Base-by-base conservation (phyloP, 805 yeast genomes). In the Teunomyces pallodes region DNA sequence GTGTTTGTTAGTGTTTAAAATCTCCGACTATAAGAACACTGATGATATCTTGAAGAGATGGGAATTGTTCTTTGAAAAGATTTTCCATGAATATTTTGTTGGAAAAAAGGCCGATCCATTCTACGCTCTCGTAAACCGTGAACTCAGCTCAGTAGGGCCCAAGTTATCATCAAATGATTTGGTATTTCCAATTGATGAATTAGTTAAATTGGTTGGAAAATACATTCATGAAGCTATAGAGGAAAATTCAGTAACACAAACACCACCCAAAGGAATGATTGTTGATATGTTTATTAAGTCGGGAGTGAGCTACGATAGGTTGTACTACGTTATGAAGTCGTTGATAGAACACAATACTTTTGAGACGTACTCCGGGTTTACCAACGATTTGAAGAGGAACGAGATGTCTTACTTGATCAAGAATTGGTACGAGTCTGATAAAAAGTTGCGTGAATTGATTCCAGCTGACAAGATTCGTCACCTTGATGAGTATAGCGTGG, bases 31-130 rank as follows among this genome's bases (percentile, higher is more conserved):
- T 65, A 81, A 92, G 60, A 88, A 88, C 59, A 76, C 84, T 9
- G 96, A 88, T 55, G 96, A 88, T 62, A 86, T 92, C 46, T 69
- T 83, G 54, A 79, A 82, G 47, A 83, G 90, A 66, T 92, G 97
- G 96, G 83, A 80, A 52, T 79, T 83, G 48, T 74, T 86, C 43
- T 79, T 90, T 57, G 82, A 80, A 45, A 81, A 81, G 47, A 52
- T 66, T 43, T 61, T 61, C 60, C 64, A 74, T 60, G 70, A 70
- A 30, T 70, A 56, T 17, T 43, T 54, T 20, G 52, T 55, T 12
- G 50, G 49, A 13, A 55, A 56, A 36, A 57, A 60, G 12, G 63
- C 59, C 36, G 73, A 67, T 36, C 74, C 79, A 6, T 68, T 77
- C 45, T 70, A 71, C 51, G 57, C 69, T 17, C 61, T 59, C 9